Percentiles rank a stretch among this genome's conserved stretches.
phyloP scores from a whole-genome alignment of 116 monocot genomes.

The Trichopus zeylanicus region DNA sequence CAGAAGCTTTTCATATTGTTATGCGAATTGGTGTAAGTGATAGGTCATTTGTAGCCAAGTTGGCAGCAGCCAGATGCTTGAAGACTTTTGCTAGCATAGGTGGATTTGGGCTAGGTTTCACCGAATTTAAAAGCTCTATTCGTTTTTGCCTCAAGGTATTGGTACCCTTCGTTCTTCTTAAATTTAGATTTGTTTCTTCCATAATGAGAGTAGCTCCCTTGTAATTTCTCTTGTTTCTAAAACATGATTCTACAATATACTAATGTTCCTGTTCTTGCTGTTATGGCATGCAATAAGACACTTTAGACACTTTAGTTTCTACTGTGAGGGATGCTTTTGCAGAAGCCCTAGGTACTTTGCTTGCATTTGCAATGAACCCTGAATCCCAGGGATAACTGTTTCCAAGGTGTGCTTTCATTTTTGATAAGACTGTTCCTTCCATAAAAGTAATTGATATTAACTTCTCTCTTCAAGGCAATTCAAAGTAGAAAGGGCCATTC shows the following conservation, averaged over 20 bases:
- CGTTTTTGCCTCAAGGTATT: conserved; percentile 69
- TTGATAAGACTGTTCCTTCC: not conserved
- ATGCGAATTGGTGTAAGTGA: conserved; percentile 68
- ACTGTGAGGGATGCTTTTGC: conserved; percentile 94
- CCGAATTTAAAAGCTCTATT: conserved; percentile 82
- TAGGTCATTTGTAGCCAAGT: conserved; percentile 70
- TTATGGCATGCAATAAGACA: conserved; percentile 28
- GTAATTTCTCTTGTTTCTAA: not conserved
- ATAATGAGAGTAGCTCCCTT: not conserved
- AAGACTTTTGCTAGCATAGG: conserved; percentile 79
- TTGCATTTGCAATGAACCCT: conserved; percentile 90
- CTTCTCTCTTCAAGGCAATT: conserved; percentile 24
- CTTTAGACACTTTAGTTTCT: conserved; percentile 74
- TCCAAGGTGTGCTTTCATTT: not conserved
- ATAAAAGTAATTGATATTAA: not conserved
- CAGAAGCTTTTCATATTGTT: conserved; percentile 80
- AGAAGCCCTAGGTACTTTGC: conserved; percentile 84
- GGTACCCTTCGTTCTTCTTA: conserved; percentile 1
- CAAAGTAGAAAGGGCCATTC: conserved; percentile 38
- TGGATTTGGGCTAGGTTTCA: conserved; percentile 59
- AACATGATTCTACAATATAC: not conserved
- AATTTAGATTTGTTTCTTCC: conserved; percentile 1
- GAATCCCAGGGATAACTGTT: conserved; percentile 44
- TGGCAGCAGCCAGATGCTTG: conserved; percentile 88
- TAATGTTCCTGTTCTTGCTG: conserved; percentile 10